These are phyloP conservation scores for Talaromyces stipitatus DNA, from an alignment of 495 filamentous ascomycete genomes.

Conservation along the genomic window DNA sequence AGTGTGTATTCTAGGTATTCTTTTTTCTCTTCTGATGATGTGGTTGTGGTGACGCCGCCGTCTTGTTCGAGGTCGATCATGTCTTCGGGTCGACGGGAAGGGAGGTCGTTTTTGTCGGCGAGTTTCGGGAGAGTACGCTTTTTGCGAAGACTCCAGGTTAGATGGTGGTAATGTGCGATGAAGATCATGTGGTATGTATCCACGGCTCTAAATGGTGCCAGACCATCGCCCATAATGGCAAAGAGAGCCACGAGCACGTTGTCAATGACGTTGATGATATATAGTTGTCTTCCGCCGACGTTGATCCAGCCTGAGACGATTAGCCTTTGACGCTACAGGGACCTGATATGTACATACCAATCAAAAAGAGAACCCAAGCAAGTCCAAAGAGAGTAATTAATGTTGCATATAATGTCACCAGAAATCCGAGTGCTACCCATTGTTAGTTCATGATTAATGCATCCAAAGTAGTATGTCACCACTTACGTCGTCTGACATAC, in stretches of 20 bases:
- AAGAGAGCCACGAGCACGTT: conserved; percentile 71
- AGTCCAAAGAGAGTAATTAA: conserved; percentile 74
- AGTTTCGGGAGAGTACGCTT: conserved; percentile 55
- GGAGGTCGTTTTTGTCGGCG: conserved; percentile 65
- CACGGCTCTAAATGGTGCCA: conserved; percentile 66
- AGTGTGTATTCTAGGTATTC: conserved; percentile 47
- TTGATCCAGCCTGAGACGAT: conserved; percentile 61
- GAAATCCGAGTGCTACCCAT: conserved; percentile 53
- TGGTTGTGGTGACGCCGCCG: conserved; percentile 14
- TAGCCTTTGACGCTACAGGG: neutral
- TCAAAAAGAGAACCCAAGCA: conserved; percentile 78
- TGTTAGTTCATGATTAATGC: conserved; percentile 3
- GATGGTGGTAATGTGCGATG: conserved; percentile 57
- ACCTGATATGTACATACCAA: conserved; percentile 32
- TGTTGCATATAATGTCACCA: conserved; percentile 72
- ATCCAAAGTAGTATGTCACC: neutral
- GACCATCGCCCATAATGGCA: conserved; percentile 66
- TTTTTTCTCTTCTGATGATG: too few relatives aligned
- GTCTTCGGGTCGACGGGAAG: conserved; percentile 38
- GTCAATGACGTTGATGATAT: conserved; percentile 70
- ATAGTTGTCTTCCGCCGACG: conserved; percentile 60
- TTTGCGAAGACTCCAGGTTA: conserved; percentile 63
- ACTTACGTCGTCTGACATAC: conserved; percentile 60
- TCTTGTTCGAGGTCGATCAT: conserved; percentile 34
- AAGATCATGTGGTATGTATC: conserved; percentile 80